A percentile compares a stretch with the other conserved stretches of the same genome.
These are phyloP conservation scores for Saturnispora dispora DNA, from an alignment of 805 yeast species.

Conservation along the genomic window DNA sequence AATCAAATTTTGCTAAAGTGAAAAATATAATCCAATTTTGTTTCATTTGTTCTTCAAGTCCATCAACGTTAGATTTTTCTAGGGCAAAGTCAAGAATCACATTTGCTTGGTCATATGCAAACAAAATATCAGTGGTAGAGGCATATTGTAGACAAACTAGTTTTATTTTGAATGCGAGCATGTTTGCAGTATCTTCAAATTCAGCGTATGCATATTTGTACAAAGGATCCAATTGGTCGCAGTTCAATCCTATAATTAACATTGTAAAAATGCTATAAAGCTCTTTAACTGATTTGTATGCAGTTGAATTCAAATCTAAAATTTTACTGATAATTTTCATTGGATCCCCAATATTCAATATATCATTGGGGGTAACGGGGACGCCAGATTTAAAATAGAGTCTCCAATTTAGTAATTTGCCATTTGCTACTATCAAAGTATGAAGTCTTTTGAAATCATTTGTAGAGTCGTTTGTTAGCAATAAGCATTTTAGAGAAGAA, in stretches of 20 bases:
- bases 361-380: constrained; percentile 24
- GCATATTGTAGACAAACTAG: constrained; percentile 58
- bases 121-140: constrained; percentile 50
- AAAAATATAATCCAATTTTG: constrained; percentile 63
- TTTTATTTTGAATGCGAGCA: constrained; percentile 22
- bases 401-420: constrained; percentile 22
- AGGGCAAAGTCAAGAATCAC: constrained; percentile 28
- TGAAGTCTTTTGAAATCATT: constrained; percentile 7
- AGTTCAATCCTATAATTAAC: constrained; percentile 33
- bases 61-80: constrained; percentile 5
- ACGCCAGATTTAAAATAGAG: constrained; percentile 23
- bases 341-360: constrained; percentile 21
- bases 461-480: constrained; percentile 10
- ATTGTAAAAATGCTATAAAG: constrained; percentile 34
- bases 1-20: constrained; percentile 53
- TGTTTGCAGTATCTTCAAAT: constrained; percentile 8
- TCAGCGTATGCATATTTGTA: constrained; percentile 6
- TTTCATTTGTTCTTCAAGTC: constrained; percentile 15
- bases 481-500: constrained; percentile 16
- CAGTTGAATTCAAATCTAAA: constrained; percentile 46
- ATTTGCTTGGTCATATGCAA: constrained; percentile 40
- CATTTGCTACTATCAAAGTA: constrained; percentile 18
- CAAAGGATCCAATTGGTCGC: constrained; percentile 9
- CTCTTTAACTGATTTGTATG: constrained; percentile 38
- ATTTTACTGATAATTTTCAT: constrained; percentile 19